Evolutionary conservation across 2,329 filamentous ascomycete species (phyloP).

Genomic region (Lachnellula arida): DNA sequence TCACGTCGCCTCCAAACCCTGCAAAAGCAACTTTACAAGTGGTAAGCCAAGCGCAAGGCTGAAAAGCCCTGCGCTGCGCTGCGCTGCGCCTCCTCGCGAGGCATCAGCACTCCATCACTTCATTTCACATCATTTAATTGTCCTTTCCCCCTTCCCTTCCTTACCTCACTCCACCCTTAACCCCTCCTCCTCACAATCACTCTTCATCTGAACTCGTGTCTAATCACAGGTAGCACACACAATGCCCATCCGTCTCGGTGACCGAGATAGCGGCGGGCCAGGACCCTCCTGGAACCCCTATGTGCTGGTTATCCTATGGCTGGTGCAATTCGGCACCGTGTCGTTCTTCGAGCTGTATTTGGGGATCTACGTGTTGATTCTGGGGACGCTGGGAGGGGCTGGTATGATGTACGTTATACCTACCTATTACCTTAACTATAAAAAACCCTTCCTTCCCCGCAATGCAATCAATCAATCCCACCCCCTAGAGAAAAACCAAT

Average conservation of each 20-base stretch:
- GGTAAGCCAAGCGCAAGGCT: background rate
- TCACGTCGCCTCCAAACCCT: background rate
- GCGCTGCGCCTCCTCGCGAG: background rate
- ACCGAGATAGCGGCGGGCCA: background rate
- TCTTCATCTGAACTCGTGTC: no score
- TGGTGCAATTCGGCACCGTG: background rate
- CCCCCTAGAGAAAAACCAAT: background rate
- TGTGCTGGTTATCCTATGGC: background rate
- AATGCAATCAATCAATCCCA: background rate
- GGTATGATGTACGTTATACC: background rate
- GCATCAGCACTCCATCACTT: no score
- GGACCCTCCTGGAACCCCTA: slow-evolving; percentile 1
- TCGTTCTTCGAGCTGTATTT: background rate
- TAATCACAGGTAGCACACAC: background rate
- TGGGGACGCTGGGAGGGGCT: background rate
- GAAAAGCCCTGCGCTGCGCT: no score
- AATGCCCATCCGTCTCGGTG: slow-evolving; percentile 1
- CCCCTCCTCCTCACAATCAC: background rate
- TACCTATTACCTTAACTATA: no score
- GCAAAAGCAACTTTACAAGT: no score
- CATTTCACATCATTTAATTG: background rate
- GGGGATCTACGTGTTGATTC: background rate
- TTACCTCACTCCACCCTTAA: background rate
- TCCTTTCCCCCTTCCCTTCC: background rate
- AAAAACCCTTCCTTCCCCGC: background rate